Base-by-base conservation (phyloP, 2,329 filamentous ascomycete genomes). In the Periconia macrospinosa region DNA sequence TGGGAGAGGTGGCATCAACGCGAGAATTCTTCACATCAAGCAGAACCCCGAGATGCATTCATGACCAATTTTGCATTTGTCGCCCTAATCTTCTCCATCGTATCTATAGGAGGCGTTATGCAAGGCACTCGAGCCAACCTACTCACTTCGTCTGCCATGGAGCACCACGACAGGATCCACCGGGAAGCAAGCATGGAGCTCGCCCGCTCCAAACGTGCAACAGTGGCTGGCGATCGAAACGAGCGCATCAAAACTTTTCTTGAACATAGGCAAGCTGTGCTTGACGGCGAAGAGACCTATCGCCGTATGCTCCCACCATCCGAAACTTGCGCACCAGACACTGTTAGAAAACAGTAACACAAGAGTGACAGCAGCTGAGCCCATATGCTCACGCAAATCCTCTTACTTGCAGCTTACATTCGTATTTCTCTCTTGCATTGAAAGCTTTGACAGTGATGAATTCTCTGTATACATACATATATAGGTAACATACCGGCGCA, bases 41-140 rank as follows among this genome's bases (percentile, higher is more conserved):
- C 75, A 50, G 59, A 76, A 61, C 66, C 66, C 65, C 60, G 71
- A 69, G 58, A 82, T 83, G 63, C 86, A 49, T 89, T 86, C 73
- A 86, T 93, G 75, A 90, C 88, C 54, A 96, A 96, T 67, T 85
- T 86, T 41, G 82, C 86, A 13, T 97, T 97, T 68, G 83, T 88
- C 8, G 78, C 84, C 6, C 74, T 96, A n/a, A 77, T 97, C 7
- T 76, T 91, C 30, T 74, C 87, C 3, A 79, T 92, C 35, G 84
- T 89, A 13, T 76, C 89, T 11, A 74, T 92, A 11, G 91, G 87
- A 1, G 86, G 86, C 17, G 81, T 91, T 55, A 82, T 86, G 11
- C 91, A 96, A 73, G 86, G 86, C 35, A 86, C 85, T 2, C 81
- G 89, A 56, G 87, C 90, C 13, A 86, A 83, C 41, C 80, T 82